Conservation (phyloP, 1,139 yeast species). For the Sugiyamaella pinicola region DNA sequence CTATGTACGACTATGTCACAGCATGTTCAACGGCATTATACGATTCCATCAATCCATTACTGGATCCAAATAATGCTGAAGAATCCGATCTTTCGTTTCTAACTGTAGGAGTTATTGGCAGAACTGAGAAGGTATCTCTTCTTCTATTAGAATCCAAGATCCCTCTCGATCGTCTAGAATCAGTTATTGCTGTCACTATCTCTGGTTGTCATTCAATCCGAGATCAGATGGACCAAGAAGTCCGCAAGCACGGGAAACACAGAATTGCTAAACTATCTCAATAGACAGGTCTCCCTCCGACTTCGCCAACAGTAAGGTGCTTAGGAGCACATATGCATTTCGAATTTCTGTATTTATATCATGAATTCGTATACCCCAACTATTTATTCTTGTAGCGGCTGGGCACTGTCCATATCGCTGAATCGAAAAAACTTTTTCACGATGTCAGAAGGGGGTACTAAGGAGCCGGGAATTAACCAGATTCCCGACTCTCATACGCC, state of each 20-base stretch:
- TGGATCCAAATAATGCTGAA: constrained; percentile 82
- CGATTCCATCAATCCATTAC: constrained; percentile 64
- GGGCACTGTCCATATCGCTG: no score
- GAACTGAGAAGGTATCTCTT: constrained; percentile 73
- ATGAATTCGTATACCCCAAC: neutral
- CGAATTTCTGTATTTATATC: neutral
- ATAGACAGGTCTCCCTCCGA: neutral
- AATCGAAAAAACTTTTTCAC: no score
- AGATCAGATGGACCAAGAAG: constrained; percentile 83
- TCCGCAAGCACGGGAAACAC: constrained; percentile 67
- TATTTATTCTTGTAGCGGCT: no score
- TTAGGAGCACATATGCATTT: no score
- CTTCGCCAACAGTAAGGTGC: no score
- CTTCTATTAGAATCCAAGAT: constrained; percentile 73
- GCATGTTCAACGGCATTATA: constrained; percentile 79
- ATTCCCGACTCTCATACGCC: no score
- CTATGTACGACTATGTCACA: constrained; percentile 88
- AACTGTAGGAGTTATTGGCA: constrained; percentile 84
- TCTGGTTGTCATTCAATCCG: constrained; percentile 86
- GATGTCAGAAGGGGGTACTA: no score
- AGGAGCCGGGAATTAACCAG: no score
- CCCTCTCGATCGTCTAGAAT: constrained; percentile 78
- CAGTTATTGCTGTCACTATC: constrained; percentile 78
- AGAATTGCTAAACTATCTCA: constrained; percentile 42
- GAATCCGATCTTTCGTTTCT: constrained; percentile 79